Percentiles rank a stretch among this genome's conserved stretches.
Conservation (phyloP, 345 rosid species). For the Acer saccharum region DNA sequence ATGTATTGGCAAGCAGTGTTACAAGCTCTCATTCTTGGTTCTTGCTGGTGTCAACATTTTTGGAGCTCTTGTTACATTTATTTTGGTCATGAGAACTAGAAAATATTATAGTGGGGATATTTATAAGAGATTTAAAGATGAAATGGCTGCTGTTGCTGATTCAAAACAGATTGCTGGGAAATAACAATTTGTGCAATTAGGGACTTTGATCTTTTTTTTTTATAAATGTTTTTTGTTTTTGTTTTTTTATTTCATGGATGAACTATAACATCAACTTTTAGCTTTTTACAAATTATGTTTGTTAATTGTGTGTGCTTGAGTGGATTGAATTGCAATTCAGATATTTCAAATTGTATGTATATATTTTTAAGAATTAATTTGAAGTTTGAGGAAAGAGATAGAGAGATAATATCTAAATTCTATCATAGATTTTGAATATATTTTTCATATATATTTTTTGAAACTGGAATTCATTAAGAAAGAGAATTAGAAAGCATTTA, state of each 20-base stretch:
- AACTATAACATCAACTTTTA: background rate
- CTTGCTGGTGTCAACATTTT: conserved; percentile 50
- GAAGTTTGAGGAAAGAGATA: too few species aligned
- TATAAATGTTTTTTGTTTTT: background rate
- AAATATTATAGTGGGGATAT: conserved; percentile 62
- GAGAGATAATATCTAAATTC: too few species aligned
- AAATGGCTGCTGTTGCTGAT: background rate
- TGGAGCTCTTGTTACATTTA: conserved; percentile 43
- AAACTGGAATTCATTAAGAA: too few species aligned
- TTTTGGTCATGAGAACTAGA: conserved; percentile 59
- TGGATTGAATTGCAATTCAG: background rate
- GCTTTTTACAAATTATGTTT: background rate
- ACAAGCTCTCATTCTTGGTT: conserved; percentile 54
- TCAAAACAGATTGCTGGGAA: background rate
- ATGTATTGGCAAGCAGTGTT: conserved; percentile 56
- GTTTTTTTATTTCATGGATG: background rate
- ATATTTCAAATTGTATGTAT: too few species aligned
- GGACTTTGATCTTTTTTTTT: background rate
- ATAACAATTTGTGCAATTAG: background rate
- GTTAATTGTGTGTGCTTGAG: background rate
- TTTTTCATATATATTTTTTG: too few species aligned
- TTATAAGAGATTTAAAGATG: conserved; percentile 54
- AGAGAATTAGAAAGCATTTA: too few species aligned
- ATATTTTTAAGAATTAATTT: too few species aligned
- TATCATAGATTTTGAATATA: too few species aligned